These are phyloP conservation scores for Hypoxylon subgilvum DNA, from an alignment of 495 filamentous ascomycete species.

Conservation along the genomic window DNA sequence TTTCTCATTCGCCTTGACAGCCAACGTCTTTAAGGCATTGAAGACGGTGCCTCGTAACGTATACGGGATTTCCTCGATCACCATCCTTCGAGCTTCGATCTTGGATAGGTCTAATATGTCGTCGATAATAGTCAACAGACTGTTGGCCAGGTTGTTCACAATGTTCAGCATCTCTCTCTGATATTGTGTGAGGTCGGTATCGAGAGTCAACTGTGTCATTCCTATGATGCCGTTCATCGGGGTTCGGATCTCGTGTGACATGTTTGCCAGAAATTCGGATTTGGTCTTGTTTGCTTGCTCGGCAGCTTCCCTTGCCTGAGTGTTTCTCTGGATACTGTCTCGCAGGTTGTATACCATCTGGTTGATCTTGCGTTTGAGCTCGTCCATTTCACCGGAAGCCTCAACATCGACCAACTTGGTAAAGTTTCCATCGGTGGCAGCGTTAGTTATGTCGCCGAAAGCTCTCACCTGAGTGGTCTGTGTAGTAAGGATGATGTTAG, in stretches of 20 bases:
- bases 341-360: conserved; percentile 96
- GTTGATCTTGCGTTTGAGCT: conserved; percentile 98
- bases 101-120: conserved; percentile 99
- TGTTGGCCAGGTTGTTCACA: conserved; percentile 96
- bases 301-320: conserved; percentile 92
- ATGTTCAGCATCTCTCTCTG: conserved; percentile 99
- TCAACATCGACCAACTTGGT: conserved; percentile 97
- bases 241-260: conserved; percentile 98
- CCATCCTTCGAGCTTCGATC: conserved; percentile 99
- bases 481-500: conserved; percentile 6
- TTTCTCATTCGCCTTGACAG: conserved; percentile 97
- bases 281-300: conserved; percentile 98
- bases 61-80: conserved; percentile 97
- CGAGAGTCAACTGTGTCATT: conserved; percentile 96
- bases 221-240: conserved; percentile 89
- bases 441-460: conserved; percentile 97
- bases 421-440: conserved; percentile 95
- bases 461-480: conserved; percentile 94
- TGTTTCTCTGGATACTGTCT: conserved; percentile 97
- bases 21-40: conserved; percentile 94
- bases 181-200: conserved; percentile 92
- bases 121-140: conserved; percentile 96
- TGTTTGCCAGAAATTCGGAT: conserved; percentile 98
- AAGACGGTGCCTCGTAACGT: conserved; percentile 95
- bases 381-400: conserved; percentile 98